These are phyloP conservation scores for Amauroascus niger DNA, from an alignment of 2,329 filamentous ascomycete species.

Conservation along the genomic window DNA sequence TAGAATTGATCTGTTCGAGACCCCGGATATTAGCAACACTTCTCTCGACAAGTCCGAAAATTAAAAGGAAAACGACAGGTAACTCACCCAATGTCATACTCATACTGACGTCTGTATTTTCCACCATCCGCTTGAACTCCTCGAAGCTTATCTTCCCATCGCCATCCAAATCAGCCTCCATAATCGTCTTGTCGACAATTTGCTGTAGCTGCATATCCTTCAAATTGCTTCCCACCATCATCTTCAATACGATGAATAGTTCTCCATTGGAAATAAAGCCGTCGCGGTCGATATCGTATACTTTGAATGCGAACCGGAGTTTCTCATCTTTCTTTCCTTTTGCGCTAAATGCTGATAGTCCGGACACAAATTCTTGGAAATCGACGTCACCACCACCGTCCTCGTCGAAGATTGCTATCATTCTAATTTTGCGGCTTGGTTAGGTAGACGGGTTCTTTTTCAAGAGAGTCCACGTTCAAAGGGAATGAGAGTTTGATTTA, in stretches of 20 bases:
- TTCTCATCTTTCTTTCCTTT: constrained; percentile 99
- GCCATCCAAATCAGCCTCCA: constrained; percentile 93
- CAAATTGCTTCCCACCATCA: constrained; percentile 99
- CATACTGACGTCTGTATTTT: constrained; percentile 69
- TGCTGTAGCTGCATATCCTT: constrained; percentile 98
- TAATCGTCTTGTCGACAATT: constrained; percentile 99
- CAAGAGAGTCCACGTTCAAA: background rate
- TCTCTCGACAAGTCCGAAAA: background rate
- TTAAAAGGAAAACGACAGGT: background rate
- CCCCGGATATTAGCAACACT: background rate
- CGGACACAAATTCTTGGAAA: constrained; percentile 96
- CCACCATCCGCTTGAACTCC: constrained; percentile 98
- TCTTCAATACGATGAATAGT: constrained; percentile 98
- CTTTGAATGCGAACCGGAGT: constrained; percentile 93
- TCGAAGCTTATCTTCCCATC: constrained; percentile 99
- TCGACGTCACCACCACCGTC: constrained; percentile 96
- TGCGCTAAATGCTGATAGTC: constrained; percentile 87
- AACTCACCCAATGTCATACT: constrained; percentile 57
- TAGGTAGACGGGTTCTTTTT: background rate
- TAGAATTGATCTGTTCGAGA: constrained; percentile 13
- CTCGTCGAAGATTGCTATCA: constrained; percentile 99
- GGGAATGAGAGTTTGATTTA: constrained; percentile 34
- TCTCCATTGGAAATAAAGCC: constrained; percentile 98
- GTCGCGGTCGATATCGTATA: constrained; percentile 98
- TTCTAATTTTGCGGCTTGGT: constrained; percentile 45